phyloP scores from a whole-genome alignment of 2,329 filamentous ascomycete genomes.

The Diaporthe ilicicola region DNA sequence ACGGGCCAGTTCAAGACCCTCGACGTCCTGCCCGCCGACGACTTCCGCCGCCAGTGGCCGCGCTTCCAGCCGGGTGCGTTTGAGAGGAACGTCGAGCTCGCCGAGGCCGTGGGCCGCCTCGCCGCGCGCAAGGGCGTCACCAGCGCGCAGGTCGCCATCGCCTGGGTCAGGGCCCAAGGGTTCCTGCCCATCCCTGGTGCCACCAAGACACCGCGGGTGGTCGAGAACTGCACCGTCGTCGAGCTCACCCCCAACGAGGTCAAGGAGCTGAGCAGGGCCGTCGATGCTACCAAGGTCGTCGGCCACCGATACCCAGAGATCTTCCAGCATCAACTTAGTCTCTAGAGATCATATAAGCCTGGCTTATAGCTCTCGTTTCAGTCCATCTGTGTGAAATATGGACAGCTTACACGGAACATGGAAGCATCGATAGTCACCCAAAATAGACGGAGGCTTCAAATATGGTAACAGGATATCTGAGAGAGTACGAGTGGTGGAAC shows the following conservation, averaged over 20 bases:
- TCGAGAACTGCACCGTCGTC: constrained; percentile 42
- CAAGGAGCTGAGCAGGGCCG: constrained; percentile 44
- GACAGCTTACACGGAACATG: too few species aligned
- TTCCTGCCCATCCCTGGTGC: constrained; percentile 5
- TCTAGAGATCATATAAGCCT: too few species aligned
- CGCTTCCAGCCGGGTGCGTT: constrained; percentile 39
- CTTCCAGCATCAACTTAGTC: too few species aligned
- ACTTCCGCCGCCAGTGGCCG: constrained; percentile 47
- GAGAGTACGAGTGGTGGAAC: too few species aligned
- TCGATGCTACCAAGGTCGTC: constrained; percentile 46
- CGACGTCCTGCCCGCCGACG: constrained; percentile 53
- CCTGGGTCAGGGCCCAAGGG: constrained; percentile 43
- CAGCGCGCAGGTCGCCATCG: constrained; percentile 44
- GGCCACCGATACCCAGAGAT: constrained; percentile 43
- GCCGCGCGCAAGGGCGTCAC: constrained; percentile 45
- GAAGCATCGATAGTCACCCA: too few species aligned
- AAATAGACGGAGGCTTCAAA: too few species aligned
- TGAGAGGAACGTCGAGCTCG: too few species aligned
- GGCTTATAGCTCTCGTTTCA: too few species aligned
- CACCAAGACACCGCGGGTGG: not conserved
- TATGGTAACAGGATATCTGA: too few species aligned
- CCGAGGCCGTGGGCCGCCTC: too few species aligned
- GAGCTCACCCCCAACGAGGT: constrained; percentile 45
- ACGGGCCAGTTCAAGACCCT: constrained; percentile 53
- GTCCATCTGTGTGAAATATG: too few species aligned